Percentiles rank a stretch among this genome's conserved stretches.
Conservation (phyloP, 2,329 filamentous ascomycete species). For the Sclerotinia trifoliorum region DNA sequence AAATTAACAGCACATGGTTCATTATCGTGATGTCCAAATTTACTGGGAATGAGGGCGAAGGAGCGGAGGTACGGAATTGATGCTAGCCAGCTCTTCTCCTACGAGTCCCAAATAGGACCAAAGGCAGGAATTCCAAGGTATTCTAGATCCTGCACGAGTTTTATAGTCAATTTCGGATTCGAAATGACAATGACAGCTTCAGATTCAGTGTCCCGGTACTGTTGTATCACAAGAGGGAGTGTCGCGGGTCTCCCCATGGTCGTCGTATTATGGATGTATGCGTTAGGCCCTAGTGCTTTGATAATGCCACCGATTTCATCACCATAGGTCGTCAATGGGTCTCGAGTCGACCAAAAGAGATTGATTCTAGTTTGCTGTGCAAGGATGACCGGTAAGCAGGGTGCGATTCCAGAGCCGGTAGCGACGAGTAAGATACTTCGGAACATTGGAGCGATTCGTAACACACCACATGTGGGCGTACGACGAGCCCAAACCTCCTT, state of each 20-base stretch:
- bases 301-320: slow-evolving; percentile 39
- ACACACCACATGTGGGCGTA: slow-evolving; percentile 64
- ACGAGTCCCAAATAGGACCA: slow-evolving; percentile 43
- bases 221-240: slow-evolving; percentile 36
- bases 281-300: slow-evolving; percentile 38
- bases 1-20: not conserved
- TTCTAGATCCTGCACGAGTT: slow-evolving; percentile 44
- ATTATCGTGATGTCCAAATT: not conserved
- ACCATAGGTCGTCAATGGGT: slow-evolving; percentile 41
- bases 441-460: slow-evolving; percentile 66
- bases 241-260: slow-evolving; percentile 41
- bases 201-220: slow-evolving; percentile 39
- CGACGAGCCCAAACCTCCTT: slow-evolving; percentile 66
- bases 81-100: not conserved
- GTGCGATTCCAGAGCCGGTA: slow-evolving; percentile 73
- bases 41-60: not conserved
- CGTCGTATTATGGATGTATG: slow-evolving; percentile 42
- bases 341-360: slow-evolving; percentile 43
- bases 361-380: slow-evolving; percentile 31
- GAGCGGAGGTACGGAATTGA: not conserved
- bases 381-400: slow-evolving; percentile 49
- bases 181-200: slow-evolving; percentile 44
- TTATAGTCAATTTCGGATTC: slow-evolving; percentile 42
- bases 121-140: slow-evolving; percentile 42
- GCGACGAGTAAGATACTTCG: slow-evolving; percentile 63